Percentiles rank a stretch among this genome's conserved stretches.
phyloP scores from a whole-genome alignment of 2,329 filamentous ascomycete species.

The Chaetomium sp. region DNA sequence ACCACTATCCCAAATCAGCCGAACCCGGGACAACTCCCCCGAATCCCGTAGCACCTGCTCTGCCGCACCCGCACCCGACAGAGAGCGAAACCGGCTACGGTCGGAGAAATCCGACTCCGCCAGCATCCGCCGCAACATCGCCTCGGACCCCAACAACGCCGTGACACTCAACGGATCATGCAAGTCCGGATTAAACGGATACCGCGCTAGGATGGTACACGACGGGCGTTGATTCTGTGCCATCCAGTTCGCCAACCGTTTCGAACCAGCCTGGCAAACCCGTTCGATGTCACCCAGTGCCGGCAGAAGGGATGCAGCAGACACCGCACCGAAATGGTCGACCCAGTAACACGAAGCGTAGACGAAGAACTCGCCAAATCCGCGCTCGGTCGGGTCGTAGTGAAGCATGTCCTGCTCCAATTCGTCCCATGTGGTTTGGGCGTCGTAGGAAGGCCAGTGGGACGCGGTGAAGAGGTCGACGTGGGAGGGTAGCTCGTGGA shows the following conservation, averaged over 20 bases:
- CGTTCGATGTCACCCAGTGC: slow-evolving; percentile 19
- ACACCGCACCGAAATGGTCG: slow-evolving; percentile 26
- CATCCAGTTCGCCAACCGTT: slow-evolving; percentile 28
- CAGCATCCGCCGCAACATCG: slow-evolving; percentile 27
- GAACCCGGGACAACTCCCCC: slow-evolving; percentile 24
- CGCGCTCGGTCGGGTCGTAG: slow-evolving; percentile 1
- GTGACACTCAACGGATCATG: slow-evolving; percentile 32
- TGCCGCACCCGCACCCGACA: slow-evolving; percentile 19
- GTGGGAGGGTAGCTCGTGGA: slow-evolving; percentile 21
- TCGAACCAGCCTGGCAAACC: slow-evolving; percentile 25
- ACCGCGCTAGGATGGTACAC: slow-evolving; percentile 27
- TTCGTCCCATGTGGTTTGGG: slow-evolving; percentile 24
- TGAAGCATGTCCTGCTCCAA: slow-evolving; percentile 29
- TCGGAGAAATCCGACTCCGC: slow-evolving; percentile 18
- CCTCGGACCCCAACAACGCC: slow-evolving; percentile 29
- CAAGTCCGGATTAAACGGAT: slow-evolving; percentile 27
- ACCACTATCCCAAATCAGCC: slow-evolving; percentile 15
- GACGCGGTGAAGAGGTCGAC: slow-evolving; percentile 20
- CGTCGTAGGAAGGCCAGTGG: too few relatives aligned
- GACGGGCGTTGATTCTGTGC: slow-evolving; percentile 29
- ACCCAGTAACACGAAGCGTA: slow-evolving; percentile 33
- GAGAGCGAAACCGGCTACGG: slow-evolving; percentile 14
- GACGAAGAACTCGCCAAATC: slow-evolving; percentile 22
- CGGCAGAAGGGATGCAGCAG: slow-evolving; percentile 15
- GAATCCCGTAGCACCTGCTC: slow-evolving; percentile 25